Base-by-base conservation (phyloP, 2,329 filamentous ascomycete genomes). In the Lachnellula occidentalis region DNA sequence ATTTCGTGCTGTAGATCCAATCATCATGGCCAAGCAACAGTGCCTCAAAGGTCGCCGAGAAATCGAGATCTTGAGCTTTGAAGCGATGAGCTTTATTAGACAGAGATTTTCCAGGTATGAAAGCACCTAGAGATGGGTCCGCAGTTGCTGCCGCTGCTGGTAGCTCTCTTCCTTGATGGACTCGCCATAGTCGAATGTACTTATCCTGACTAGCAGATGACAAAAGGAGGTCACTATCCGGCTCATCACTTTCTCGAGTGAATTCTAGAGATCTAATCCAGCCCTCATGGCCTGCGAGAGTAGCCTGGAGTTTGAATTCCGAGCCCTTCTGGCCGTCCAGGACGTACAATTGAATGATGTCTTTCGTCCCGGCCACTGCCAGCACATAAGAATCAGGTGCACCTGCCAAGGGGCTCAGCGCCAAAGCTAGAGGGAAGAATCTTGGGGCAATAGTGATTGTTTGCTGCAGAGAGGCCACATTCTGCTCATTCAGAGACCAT, bases 171-270 rank as follows among this genome's bases (percentile, higher is more conserved):
- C 89, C 90, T 58, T 81, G 76, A 60, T 88, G 88, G 36, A 99
- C 74, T 55, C 92, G 83, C 94, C 94, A 99, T 36, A 99, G 80
- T 41, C 94, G 87, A 56, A 97, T 86, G 66, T 97, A 99, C 73
- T 95, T 96, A 72, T 99, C 94, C 70, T 99, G 94, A 68, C 92
- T 97, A 21, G 92, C 92, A 11, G 92, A 97, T 0, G 92, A 90
- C 19, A 99, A 79, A 21, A 97, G 73, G 4, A 95, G 69, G 68
- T 96, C 92, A 50, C 81, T 81, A 0, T 74, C 70, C 0, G 72
- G 61, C 21, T 73, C 72, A 2, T 74, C 67, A 14, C 72, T 78
- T 66, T 94, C 88, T 56, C 75, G 75, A 1, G 82, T 81, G 62
- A 99, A 94, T 59, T 86, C 86, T 12, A 99, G 76, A 14, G 90